A percentile compares a stretch with the other conserved stretches of the same genome.
phyloP scores from a whole-genome alignment of 2,329 filamentous ascomycete genomes.

The Reticulascus tulasneorum region DNA sequence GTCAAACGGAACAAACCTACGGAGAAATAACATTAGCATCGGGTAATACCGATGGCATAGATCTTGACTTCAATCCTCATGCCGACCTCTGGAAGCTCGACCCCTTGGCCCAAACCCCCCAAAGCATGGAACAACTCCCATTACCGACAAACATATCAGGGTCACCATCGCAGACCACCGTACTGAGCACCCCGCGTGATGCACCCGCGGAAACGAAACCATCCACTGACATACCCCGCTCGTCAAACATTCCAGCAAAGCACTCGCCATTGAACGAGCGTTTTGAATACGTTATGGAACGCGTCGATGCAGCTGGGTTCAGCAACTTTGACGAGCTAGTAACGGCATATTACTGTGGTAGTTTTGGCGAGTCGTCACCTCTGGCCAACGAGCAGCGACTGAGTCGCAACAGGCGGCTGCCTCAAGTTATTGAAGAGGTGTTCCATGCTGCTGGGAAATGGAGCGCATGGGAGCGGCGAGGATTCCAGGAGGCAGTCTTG shows the following conservation, averaged over 20 bases:
- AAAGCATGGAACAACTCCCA: too few relatives aligned
- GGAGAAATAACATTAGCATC: too few relatives aligned
- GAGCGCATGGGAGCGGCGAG: slow-evolving; percentile 16
- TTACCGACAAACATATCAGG: too few relatives aligned
- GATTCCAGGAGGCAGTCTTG: slow-evolving; percentile 23
- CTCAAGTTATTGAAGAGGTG: slow-evolving; percentile 18
- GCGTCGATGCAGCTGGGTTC: slow-evolving; percentile 19
- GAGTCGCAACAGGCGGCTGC: slow-evolving; percentile 21
- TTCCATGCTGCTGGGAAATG: slow-evolving; percentile 12
- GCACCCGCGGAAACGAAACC: too few relatives aligned
- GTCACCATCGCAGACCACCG: too few relatives aligned
- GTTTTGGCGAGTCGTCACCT: slow-evolving; percentile 14
- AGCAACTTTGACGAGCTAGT: slow-evolving; percentile 21
- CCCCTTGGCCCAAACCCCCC: too few relatives aligned
- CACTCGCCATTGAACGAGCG: slow-evolving; percentile 14
- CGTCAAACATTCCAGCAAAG: slow-evolving; percentile 1
- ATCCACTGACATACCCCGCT: too few relatives aligned
- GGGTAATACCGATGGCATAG: too few relatives aligned
- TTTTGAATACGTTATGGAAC: slow-evolving; percentile 18
- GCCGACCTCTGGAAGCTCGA: too few relatives aligned
- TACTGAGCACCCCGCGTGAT: too few relatives aligned
- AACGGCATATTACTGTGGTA: slow-evolving; percentile 21
- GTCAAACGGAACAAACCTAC: too few relatives aligned
- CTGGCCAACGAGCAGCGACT: slow-evolving; percentile 21
- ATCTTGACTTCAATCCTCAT: too few relatives aligned